A percentile compares a stretch with the other conserved stretches of the same genome.
phyloP scores from a whole-genome alignment of 2,329 filamentous ascomycete species.

The Sclerotinia spermophila region DNA sequence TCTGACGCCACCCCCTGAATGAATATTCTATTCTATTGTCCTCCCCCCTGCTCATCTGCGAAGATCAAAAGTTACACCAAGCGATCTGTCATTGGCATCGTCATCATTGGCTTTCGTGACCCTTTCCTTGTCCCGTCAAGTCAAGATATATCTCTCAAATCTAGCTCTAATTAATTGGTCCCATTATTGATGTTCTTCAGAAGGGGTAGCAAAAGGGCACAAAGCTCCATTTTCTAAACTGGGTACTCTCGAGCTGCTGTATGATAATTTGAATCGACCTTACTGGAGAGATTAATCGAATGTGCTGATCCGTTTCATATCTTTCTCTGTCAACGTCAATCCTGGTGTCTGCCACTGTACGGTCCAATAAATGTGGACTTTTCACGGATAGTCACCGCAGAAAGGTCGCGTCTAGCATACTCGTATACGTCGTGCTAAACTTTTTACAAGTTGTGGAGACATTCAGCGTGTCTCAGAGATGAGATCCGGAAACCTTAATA shows the following conservation, averaged over 20 bases:
- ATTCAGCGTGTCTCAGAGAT: constrained; percentile 8
- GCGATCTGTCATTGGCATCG: not conserved
- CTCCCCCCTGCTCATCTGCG: not conserved
- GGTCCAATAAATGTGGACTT: constrained; percentile 11
- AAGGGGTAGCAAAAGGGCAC: not conserved
- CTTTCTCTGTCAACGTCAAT: not conserved
- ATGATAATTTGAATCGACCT: constrained; percentile 2
- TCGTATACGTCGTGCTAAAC: not conserved
- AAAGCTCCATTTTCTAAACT: not conserved
- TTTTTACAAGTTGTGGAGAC: not conserved
- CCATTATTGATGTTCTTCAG: constrained; percentile 5
- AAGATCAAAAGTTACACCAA: not conserved
- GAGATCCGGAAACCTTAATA: not conserved
- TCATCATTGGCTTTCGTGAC: not conserved
- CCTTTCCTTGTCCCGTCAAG: not conserved
- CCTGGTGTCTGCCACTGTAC: not conserved
- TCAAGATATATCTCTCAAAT: not conserved
- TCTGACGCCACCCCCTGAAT: constrained; percentile 16
- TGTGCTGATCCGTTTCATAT: constrained; percentile 17
- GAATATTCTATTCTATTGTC: not conserved
- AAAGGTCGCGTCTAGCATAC: constrained; percentile 6
- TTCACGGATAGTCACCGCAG: constrained; percentile 2
- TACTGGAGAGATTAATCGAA: constrained; percentile 10
- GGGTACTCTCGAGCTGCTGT: not conserved
- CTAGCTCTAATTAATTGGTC: constrained; percentile 4